phyloP scores from a whole-genome alignment of 192 early-diverging fungal genomes.

The Helicostylum pulchrum region DNA sequence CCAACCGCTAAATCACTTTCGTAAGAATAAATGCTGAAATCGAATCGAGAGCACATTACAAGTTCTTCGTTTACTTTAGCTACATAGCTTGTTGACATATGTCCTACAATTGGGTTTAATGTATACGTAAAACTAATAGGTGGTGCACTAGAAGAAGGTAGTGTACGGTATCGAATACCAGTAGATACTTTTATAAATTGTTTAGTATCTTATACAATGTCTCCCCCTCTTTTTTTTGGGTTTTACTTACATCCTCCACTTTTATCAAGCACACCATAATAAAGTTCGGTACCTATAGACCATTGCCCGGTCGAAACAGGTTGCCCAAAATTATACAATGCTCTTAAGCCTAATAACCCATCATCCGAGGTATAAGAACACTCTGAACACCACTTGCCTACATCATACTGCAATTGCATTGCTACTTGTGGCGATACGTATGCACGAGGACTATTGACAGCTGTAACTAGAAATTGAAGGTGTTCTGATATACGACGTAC shows the following conservation, averaged over 20 bases:
- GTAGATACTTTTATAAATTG: conserved; percentile 51
- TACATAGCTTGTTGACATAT: conserved; percentile 80
- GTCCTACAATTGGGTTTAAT: conserved; percentile 92
- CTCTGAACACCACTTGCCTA: conserved; percentile 72
- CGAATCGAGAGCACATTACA: conserved; percentile 78
- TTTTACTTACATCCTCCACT: conserved; percentile 78
- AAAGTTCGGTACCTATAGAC: conserved; percentile 70
- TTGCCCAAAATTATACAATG: conserved; percentile 75
- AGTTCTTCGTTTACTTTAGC: conserved; percentile 69
- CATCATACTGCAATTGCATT: conserved; percentile 68
- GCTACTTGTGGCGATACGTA: conserved; percentile 42
- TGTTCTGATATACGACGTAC: conserved; percentile 50
- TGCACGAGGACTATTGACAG: conserved; percentile 54
- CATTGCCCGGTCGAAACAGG: conserved; percentile 40
- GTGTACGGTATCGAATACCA: conserved; percentile 68
- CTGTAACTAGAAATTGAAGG: conserved; percentile 58
- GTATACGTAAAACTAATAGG: conserved; percentile 67
- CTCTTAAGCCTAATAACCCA: conserved; percentile 75
- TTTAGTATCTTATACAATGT: not conserved
- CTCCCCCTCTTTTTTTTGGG: not conserved
- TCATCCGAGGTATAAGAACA: conserved; percentile 73
- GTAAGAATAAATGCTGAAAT: conserved; percentile 89
- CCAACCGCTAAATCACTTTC: conserved; percentile 87
- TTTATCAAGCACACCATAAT: conserved; percentile 73
- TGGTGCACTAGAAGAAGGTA: conserved; percentile 40